Base-by-base conservation (phyloP, 1,139 yeast species). In the Geotrichum carabidarum region DNA sequence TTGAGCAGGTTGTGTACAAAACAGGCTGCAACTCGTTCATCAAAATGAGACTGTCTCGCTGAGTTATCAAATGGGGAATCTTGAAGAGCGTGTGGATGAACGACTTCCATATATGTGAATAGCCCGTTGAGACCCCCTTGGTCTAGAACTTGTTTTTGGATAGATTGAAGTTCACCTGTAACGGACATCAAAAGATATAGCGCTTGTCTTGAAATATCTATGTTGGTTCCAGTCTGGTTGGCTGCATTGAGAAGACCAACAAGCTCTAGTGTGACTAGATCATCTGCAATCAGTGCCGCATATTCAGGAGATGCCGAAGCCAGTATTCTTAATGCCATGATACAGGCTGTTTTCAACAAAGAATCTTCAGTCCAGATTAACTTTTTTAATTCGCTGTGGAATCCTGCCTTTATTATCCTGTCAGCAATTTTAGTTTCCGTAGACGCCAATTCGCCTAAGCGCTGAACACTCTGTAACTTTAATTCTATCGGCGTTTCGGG, bases 1-100 rank as follows among this genome's bases (percentile, higher is more conserved):
- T 44, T 44, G 2, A 44, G n/a, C 14, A 34, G 18, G 40, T 44
- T 44, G 27, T 44, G 34, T 12, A 44, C 14, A n/a, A 32, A 44
- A 15, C 38, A 44, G 14, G 36, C 40, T 12, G 48, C 48, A 9
- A 44, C 22, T 31, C 48, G 48, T 15, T 44, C 48, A n/a, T 44
- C 48, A 14, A 44, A 31, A 34, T 12, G 40, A 12, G 40, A 3
- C 12, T 17, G 18, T 17, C 17, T 14, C 14, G 38, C 30, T 14
- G 14, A 11, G 8, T 7, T 12, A n/a, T 44, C 27, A 18, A 44
- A 44, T 5, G 38, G 48, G 5, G 30, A 4, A 14, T 27, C 11
- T 32, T 34, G 27, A 9, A 44, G 22, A 27, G 7, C 31, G 4
- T 32, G 31, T 8, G 48, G 48, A 7, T 32, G 18, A n/a, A 18